Conservation (phyloP, 2,329 filamentous ascomycete species). For the Coleophoma cylindrospora region DNA sequence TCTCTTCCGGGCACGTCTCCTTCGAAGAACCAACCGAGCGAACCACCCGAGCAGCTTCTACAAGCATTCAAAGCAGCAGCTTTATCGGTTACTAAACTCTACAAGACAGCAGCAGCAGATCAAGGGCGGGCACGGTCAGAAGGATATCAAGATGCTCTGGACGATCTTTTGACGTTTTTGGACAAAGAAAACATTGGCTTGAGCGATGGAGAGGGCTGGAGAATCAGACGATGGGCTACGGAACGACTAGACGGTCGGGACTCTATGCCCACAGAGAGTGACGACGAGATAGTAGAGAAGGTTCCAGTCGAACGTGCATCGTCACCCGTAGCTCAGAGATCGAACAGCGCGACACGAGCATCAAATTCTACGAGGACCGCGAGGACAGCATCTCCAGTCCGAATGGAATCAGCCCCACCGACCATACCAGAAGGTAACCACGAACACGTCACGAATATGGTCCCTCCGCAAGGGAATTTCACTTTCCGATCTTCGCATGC, state of each 20-base stretch:
- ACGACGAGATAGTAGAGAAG: constrained; percentile 61
- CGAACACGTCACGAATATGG: constrained; percentile 26
- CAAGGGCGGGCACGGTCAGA: constrained; percentile 70
- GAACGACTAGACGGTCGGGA: constrained; percentile 64
- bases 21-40: constrained; percentile 33
- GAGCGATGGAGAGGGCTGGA: constrained; percentile 70
- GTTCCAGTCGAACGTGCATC: constrained; percentile 44
- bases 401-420: constrained; percentile 31
- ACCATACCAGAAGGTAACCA: constrained; percentile 12
- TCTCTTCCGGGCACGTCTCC: constrained; percentile 50
- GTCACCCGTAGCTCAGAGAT: constrained; percentile 52
- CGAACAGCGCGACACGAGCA: constrained; percentile 36
- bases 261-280: constrained; percentile 53
- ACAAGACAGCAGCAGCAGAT: constrained; percentile 81
- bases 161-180: constrained; percentile 81
- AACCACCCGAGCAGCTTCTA: constrained; percentile 63
- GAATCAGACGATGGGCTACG: constrained; percentile 58
- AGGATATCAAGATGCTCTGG: constrained; percentile 90
- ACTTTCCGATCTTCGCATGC: constrained; percentile 63
- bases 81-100: constrained; percentile 90
- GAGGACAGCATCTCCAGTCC: constrained; percentile 29
- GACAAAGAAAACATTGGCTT: constrained; percentile 78
- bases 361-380: constrained; percentile 12
- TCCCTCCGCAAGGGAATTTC: constrained; percentile 57
- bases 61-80: constrained; percentile 90